phyloP scores from a whole-genome alignment of 257 asterid genomes.

The Fraxinus pennsylvanica region DNA sequence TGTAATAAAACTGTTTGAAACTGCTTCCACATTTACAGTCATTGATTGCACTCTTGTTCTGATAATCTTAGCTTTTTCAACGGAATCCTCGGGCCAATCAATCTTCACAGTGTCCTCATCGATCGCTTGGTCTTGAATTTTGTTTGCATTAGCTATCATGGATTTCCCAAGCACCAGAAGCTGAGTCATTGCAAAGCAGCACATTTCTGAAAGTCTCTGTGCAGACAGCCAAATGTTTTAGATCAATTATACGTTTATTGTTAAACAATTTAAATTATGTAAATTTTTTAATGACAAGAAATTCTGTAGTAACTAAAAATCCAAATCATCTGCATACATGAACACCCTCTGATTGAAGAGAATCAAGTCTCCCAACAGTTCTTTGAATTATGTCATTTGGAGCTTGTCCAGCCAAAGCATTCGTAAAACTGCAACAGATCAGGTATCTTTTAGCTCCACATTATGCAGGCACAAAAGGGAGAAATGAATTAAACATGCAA shows the following conservation, averaged over 20 bases:
- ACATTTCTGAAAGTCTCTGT: conserved; percentile 95
- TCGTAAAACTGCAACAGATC: conserved; percentile 65
- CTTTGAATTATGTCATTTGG: conserved; percentile 72
- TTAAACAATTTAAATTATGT: not conserved
- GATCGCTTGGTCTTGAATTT: conserved; percentile 49
- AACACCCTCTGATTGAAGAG: conserved; percentile 97
- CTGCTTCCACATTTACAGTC: conserved; percentile 69
- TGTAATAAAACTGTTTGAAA: conserved; percentile 71
- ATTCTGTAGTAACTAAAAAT: conserved; percentile 13
- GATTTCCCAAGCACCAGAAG: conserved; percentile 84
- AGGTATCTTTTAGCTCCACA: conserved; percentile 9
- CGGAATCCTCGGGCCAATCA: conserved; percentile 89
- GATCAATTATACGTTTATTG: conserved; percentile 2
- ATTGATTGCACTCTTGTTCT: conserved; percentile 59
- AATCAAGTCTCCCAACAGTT: conserved; percentile 85
- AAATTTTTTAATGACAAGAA: conserved; percentile 8
- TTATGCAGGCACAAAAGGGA: not conserved
- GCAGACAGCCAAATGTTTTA: conserved; percentile 25
- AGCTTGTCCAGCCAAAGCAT: conserved; percentile 77
- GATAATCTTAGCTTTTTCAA: conserved; percentile 77
- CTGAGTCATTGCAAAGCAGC: conserved; percentile 88
- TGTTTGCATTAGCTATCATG: conserved; percentile 60
- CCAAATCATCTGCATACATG: conserved; percentile 60
- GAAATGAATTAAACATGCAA: not conserved
- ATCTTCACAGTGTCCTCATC: conserved; percentile 60